Conservation (phyloP, 2,329 filamentous ascomycete genomes). For the Monosporascus cannonballus region DNA sequence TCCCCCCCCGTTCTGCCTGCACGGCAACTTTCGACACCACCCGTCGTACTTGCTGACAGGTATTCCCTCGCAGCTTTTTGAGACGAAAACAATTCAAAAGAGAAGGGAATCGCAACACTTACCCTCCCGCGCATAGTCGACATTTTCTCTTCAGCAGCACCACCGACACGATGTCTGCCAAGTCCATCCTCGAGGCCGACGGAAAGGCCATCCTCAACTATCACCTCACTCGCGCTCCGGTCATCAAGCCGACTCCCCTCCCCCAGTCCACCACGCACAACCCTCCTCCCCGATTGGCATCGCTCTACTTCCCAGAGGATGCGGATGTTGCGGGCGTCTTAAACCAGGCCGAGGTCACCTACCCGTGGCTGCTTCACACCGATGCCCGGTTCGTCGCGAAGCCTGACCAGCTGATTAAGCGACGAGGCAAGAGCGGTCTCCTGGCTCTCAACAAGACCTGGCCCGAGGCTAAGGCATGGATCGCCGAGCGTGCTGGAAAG, state of each 20-base stretch:
- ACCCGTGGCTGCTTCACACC: slow-evolving; percentile 84
- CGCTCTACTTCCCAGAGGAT: slow-evolving; percentile 88
- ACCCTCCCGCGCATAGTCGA: slow-evolving; percentile 17
- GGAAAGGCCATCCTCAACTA: slow-evolving; percentile 99
- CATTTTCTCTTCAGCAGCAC: slow-evolving; percentile 10
- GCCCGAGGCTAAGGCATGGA: slow-evolving; percentile 89
- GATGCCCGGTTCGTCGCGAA: slow-evolving; percentile 95
- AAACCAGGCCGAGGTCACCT: slow-evolving; percentile 91
- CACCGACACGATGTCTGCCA: slow-evolving; percentile 71
- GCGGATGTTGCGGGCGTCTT: slow-evolving; percentile 77
- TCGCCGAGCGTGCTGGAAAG: slow-evolving; percentile 88
- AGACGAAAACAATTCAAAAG: slow-evolving; percentile 11
- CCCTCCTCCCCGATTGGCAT: slow-evolving; percentile 81
- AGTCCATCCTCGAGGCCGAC: slow-evolving; percentile 97
- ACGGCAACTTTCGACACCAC: neutral
- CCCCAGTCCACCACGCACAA: slow-evolving; percentile 83
- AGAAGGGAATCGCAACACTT: slow-evolving; percentile 17
- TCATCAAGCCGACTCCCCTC: slow-evolving; percentile 97
- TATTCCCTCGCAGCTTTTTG: slow-evolving; percentile 3
- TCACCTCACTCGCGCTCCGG: slow-evolving; percentile 93
- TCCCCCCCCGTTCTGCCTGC: too few species aligned
- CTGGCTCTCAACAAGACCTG: slow-evolving; percentile 96
- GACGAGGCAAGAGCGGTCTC: slow-evolving; percentile 97
- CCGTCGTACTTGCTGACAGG: slow-evolving; percentile 12
- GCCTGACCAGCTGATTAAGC: slow-evolving; percentile 99